Percentiles rank a stretch among this genome's conserved stretches.
These are phyloP conservation scores for Carex scoparia DNA, from an alignment of 176 grass and related monocot genomes.

Conservation along the genomic window DNA sequence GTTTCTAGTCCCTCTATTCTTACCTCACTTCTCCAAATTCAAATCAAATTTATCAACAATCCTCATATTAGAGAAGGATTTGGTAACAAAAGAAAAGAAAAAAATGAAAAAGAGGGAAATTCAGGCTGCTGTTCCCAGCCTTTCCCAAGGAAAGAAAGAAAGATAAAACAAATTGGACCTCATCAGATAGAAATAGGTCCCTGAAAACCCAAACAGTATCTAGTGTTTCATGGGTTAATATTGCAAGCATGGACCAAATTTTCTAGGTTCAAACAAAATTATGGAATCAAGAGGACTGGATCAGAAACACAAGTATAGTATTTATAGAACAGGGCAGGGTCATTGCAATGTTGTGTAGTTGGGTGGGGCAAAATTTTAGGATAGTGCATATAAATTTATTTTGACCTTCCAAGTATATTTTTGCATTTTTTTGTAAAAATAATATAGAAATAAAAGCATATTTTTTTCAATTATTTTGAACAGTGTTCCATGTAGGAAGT, in stretches of 20 bases:
- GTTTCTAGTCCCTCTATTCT: conserved; percentile 96
- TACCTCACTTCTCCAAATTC: conserved; percentile 55
- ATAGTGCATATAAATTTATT: too few species aligned
- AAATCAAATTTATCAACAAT: conserved; percentile 15
- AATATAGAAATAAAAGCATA: too few species aligned
- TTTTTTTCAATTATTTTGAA: too few species aligned
- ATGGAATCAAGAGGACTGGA: neutral
- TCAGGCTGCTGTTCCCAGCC: neutral
- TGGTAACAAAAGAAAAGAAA: neutral
- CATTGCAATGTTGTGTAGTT: too few species aligned
- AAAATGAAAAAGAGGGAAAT: neutral
- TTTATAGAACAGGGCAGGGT: neutral
- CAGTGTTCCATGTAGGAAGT: neutral
- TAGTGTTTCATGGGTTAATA: neutral
- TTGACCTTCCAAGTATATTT: too few species aligned
- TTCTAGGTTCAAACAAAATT: neutral
- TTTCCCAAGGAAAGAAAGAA: neutral
- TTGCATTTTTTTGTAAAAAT: too few species aligned
- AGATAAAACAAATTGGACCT: neutral
- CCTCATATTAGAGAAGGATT: neutral
- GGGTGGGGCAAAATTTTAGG: too few species aligned
- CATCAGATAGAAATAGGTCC: too few species aligned
- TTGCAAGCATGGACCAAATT: neutral
- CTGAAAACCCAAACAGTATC: too few species aligned
- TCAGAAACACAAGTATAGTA: neutral